Conservation (phyloP, 495 filamentous ascomycete genomes). For the Thermochaetoides thermophila region DNA sequence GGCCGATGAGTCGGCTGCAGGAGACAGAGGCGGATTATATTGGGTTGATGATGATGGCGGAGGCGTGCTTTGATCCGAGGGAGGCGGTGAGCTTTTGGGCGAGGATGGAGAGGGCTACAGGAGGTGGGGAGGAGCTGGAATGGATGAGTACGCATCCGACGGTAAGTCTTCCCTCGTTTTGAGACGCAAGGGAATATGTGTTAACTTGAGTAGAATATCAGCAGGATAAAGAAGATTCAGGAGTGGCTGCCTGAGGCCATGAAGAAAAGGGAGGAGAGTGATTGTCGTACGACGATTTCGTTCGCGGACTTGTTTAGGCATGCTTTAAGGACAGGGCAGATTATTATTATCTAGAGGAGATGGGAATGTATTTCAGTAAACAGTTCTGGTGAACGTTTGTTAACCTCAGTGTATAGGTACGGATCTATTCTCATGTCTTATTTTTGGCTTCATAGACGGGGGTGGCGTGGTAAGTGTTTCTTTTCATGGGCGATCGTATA, state of each 20-base stretch:
- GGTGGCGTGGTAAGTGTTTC: too few species aligned
- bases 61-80: constrained; percentile 52
- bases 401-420: too few species aligned
- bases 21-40: constrained; percentile 73
- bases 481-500: too few species aligned
- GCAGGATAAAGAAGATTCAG: constrained; percentile 53
- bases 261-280: constrained; percentile 36
- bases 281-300: constrained; percentile 27
- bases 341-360: constrained; percentile 4
- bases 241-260: constrained; percentile 49
- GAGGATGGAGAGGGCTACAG: constrained; percentile 53
- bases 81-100: constrained; percentile 63
- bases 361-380: too few species aligned
- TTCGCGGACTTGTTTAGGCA: constrained; percentile 25
- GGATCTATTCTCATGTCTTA: too few species aligned
- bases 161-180: constrained; percentile 26
- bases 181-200: background rate
- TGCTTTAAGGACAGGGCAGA: constrained; percentile 15
- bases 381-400: too few species aligned
- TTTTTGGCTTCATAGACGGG: too few species aligned
- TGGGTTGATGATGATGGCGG: constrained; percentile 54
- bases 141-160: constrained; percentile 81
- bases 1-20: constrained; percentile 54
- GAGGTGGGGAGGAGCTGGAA: constrained; percentile 45
- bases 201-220: constrained; percentile 35